These are phyloP conservation scores for Tuber microsphaerosporum DNA, from an alignment of 495 filamentous ascomycete genomes.

Conservation along the genomic window DNA sequence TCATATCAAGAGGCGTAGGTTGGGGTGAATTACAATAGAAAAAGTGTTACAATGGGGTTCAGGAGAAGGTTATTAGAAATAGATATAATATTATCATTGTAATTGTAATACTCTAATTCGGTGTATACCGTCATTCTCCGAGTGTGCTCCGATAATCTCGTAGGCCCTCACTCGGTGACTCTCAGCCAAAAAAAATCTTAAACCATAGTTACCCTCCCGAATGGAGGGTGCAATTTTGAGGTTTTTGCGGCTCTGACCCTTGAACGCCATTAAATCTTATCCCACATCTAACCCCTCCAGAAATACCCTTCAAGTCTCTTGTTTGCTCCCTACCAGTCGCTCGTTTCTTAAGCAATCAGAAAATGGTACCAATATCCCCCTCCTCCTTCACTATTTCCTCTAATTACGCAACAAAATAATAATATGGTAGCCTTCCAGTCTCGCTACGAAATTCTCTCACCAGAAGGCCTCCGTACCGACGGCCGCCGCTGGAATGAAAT, in stretches of 20 bases:
- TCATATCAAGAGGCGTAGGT: background rate
- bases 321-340: background rate
- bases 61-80: background rate
- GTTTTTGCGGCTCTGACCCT: background rate
- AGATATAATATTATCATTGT: background rate
- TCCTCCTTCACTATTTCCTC: background rate
- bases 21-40: slow-evolving; percentile 1
- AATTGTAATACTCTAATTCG: background rate
- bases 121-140: background rate
- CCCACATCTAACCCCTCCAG: background rate
- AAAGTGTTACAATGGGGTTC: slow-evolving; percentile 1
- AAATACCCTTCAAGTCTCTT: background rate
- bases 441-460: slow-evolving; percentile 40
- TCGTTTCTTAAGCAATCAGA: background rate
- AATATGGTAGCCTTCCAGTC: slow-evolving; percentile 20
- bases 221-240: background rate
- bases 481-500: slow-evolving; percentile 96
- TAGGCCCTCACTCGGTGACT: background rate
- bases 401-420: slow-evolving; percentile 7
- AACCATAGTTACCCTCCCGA: background rate
- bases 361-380: slow-evolving; percentile 14
- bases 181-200: no score
- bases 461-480: slow-evolving; percentile 41
- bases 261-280: background rate
- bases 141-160: background rate